Percentiles rank a stretch among this genome's conserved stretches.
These are phyloP conservation scores for Senecio squalidus DNA, from an alignment of 140 eudicot genomes.

Conservation along the genomic window DNA sequence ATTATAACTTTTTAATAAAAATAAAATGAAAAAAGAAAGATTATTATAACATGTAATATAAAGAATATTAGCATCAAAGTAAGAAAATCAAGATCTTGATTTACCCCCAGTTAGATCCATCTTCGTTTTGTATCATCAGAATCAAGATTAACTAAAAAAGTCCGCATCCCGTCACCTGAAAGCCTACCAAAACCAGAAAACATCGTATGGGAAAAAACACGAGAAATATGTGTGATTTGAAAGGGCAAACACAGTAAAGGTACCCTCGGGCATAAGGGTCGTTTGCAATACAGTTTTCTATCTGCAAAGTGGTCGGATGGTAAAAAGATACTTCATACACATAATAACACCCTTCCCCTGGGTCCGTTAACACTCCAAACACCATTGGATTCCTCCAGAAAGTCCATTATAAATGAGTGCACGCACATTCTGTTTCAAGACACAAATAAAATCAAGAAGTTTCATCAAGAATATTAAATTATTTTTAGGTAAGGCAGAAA, in stretches of 20 bases:
- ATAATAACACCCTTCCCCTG: slow-evolving; percentile 87
- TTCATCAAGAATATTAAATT: neutral
- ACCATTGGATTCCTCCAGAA: slow-evolving; percentile 54
- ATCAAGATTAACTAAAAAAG: slow-evolving; percentile 66
- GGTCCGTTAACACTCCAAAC: slow-evolving; percentile 80
- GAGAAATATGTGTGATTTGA: neutral
- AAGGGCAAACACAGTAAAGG: slow-evolving; percentile 1
- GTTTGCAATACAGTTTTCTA: slow-evolving; percentile 82
- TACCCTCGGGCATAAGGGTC: slow-evolving; percentile 99
- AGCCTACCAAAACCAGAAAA: slow-evolving; percentile 43
- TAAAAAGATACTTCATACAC: slow-evolving; percentile 80
- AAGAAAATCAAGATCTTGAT: slow-evolving; percentile 1
- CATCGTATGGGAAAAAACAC: neutral
- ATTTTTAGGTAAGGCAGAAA: too few species aligned
- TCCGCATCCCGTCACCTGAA: slow-evolving; percentile 68
- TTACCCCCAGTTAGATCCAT: slow-evolving; percentile 98
- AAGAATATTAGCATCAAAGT: neutral
- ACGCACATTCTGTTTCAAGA: slow-evolving; percentile 52
- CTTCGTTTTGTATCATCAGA: slow-evolving; percentile 69
- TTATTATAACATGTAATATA: neutral
- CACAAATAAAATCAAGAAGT: slow-evolving; percentile 11
- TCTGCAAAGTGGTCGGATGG: slow-evolving; percentile 69
- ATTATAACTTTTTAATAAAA: slow-evolving; percentile 52
- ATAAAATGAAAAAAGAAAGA: neutral
- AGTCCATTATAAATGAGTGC: slow-evolving; percentile 55